Percentiles rank a stretch among this genome's conserved stretches.
Evolutionary conservation across 129 eudicot species (phyloP).

Genomic region (Oenanthe sinensis): DNA sequence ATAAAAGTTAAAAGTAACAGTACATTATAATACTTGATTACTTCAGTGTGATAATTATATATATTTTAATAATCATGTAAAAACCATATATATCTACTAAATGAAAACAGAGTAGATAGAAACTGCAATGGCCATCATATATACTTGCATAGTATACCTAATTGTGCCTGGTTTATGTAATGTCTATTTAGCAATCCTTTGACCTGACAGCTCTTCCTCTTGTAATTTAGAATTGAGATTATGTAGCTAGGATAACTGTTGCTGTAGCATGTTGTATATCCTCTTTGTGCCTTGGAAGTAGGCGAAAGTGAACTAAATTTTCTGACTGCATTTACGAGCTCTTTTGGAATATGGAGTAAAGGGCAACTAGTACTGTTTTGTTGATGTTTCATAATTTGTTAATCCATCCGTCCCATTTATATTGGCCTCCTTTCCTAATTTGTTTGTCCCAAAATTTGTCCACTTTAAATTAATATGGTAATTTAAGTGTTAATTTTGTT

Average conservation of each 20-base stretch:
- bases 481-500: too few species aligned
- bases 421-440: too few species aligned
- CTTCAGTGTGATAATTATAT: not conserved
- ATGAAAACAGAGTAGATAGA: not conserved
- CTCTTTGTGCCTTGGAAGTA: not conserved
- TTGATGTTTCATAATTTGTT: not conserved
- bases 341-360: not conserved
- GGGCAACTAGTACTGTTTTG: not conserved
- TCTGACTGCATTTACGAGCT: not conserved
- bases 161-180: not conserved
- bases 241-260: not conserved
- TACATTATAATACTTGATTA: not conserved
- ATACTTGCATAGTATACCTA: not conserved
- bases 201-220: not conserved
- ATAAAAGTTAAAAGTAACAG: not conserved
- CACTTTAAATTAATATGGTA: too few species aligned
- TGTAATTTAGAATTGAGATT: not conserved
- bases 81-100: too few species aligned
- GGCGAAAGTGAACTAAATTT: not conserved
- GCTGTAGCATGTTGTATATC: not conserved
- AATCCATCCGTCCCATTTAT: too few species aligned
- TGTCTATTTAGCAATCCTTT: not conserved
- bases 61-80: too few species aligned
- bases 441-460: too few species aligned
- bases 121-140: not conserved